phyloP scores from a whole-genome alignment of 257 asterid species.

The Solanum pinnatisectum region DNA sequence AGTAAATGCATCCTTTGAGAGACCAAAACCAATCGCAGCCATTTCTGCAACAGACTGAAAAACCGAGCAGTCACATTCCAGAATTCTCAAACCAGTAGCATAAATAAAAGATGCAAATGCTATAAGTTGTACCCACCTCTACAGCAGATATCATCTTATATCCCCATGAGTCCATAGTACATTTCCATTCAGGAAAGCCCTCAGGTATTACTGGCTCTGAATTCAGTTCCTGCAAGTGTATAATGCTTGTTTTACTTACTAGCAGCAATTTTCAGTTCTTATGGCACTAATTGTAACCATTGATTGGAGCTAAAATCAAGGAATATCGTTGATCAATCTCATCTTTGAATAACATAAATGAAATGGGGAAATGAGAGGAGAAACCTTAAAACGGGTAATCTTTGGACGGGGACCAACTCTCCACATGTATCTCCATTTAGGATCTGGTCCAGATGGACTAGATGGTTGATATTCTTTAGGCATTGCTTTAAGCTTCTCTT shows the following conservation, averaged over 20 bases:
- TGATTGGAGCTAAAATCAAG: background rate
- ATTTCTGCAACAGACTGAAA: constrained; percentile 88
- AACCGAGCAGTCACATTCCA: background rate
- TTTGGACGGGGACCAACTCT: constrained; percentile 86
- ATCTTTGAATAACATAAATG: background rate
- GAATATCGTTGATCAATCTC: background rate
- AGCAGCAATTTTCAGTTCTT: constrained; percentile 4
- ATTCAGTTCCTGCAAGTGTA: constrained; percentile 60
- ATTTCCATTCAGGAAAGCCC: constrained; percentile 89
- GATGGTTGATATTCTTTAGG: constrained; percentile 61
- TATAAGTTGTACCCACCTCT: constrained; percentile 39
- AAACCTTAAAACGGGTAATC: constrained; percentile 70
- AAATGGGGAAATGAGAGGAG: background rate
- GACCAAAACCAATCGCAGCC: constrained; percentile 97
- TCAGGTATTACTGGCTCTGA: constrained; percentile 95
- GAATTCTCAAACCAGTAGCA: background rate
- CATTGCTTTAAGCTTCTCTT: constrained; percentile 65
- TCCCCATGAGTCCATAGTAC: constrained; percentile 95
- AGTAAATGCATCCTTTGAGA: constrained; percentile 85
- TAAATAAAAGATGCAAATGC: constrained; percentile 4
- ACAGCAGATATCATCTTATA: constrained; percentile 83
- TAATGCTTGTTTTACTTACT: constrained; percentile 9
- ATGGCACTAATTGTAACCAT: background rate
- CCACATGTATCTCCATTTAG: constrained; percentile 99
- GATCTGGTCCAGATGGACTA: constrained; percentile 81